phyloP scores from a whole-genome alignment of 352 stramenopile genomes.

The Blastocystis sp. region DNA sequence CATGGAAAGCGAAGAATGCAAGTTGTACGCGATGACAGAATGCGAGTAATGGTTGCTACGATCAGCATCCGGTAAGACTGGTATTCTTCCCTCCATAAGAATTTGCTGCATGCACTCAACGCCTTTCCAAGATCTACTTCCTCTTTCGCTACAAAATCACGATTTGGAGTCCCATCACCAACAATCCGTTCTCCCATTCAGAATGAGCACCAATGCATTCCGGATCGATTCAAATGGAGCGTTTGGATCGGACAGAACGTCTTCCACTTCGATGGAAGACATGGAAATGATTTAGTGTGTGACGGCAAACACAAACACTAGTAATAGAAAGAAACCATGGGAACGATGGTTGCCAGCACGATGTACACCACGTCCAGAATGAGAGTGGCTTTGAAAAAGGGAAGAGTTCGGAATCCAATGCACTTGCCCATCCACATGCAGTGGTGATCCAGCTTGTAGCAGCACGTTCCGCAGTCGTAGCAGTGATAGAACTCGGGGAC shows the following conservation, averaged over 20 bases:
- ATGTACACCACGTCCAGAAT: conserved; percentile 5
- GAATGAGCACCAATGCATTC: background rate
- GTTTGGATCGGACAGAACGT: background rate
- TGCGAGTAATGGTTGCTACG: background rate
- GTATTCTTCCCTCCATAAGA: background rate
- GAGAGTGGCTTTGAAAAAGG: conserved; percentile 42
- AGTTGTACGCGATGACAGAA: background rate
- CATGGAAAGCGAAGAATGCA: background rate
- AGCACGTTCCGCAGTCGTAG: conserved; percentile 35
- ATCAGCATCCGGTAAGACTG: background rate
- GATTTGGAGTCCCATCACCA: background rate
- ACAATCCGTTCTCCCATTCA: background rate
- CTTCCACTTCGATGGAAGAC: background rate
- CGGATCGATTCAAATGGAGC: background rate
- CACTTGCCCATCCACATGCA: conserved; percentile 68
- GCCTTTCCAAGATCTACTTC: background rate
- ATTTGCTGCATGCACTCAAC: background rate
- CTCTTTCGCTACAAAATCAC: background rate
- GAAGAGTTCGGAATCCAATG: conserved; percentile 32
- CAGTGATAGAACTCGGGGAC: conserved; percentile 31
- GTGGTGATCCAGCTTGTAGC: conserved; percentile 55
- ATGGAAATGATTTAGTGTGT: background rate
- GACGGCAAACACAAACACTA: background rate
- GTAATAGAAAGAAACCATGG: background rate
- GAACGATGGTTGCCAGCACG: background rate